Base-by-base conservation (phyloP, 164 flowering plant genomes). In the Annona cherimola region DNA sequence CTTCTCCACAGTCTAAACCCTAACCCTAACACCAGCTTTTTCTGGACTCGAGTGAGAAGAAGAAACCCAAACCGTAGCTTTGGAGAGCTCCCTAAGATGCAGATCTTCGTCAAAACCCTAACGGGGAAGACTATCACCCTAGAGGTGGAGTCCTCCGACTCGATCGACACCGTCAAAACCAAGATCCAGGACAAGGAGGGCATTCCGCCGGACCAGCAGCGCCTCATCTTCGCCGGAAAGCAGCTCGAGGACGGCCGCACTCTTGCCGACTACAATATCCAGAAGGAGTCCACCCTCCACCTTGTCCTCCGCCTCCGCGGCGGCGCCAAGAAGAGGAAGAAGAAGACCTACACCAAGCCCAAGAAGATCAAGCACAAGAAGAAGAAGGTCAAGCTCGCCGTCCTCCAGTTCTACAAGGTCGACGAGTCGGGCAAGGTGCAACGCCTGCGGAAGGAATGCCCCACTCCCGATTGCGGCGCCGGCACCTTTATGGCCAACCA, bases 71-170 rank as follows among this genome's bases (percentile, higher is more conserved):
- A 50, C 57, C 57, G 14, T 5, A 50, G 57, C 57, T 8, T 11
- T 16, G 14, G 57, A 11, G 14, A 9, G 57, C 57, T 9, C 14
- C 57, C 50, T 11, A 54, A 69, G 75, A 87, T 87, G 88, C 90
- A 87, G 85, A 87, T 87, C 78, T 85, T 85, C 84, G 87, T 87
- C 72, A 83, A 85, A 77, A 85, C 86, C 84, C 85, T 84, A 46
- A 82, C 86, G 20, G 90, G 87, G 40, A 87, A 87, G 79, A 87
- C 88, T 60, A 83, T 83, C 19, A 85, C 86, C 71, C 82, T 85
- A 0, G 88, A 81, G 83, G 84, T 85, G 4, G 88, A 85, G 45
- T 69, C 73, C 35, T 68, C 72, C 69, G 77, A 75, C 65, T 69
- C 73, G 64, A 75, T 75, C 57, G 77, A 75, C 70, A 75, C 69